phyloP scores from a whole-genome alignment of 495 filamentous ascomycete genomes.

The Aspergillus conjunctus region DNA sequence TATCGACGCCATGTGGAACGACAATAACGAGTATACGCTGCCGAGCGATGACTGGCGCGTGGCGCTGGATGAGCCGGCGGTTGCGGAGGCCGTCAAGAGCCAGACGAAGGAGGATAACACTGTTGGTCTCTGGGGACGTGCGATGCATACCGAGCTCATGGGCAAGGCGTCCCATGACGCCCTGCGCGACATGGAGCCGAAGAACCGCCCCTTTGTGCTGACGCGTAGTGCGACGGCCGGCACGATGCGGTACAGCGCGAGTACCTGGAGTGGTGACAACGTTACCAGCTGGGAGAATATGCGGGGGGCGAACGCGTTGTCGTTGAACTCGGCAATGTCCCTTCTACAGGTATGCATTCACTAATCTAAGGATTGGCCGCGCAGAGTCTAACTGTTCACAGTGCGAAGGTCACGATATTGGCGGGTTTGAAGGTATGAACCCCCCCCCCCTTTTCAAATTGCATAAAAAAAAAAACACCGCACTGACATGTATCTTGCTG shows the following conservation, averaged over 20 bases:
- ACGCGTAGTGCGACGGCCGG: constrained; percentile 69
- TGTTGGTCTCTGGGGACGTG: constrained; percentile 65
- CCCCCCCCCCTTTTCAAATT: neutral
- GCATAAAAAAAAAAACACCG: neutral
- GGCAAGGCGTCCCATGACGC: constrained; percentile 68
- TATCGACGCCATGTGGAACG: constrained; percentile 75
- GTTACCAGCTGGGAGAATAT: constrained; percentile 67
- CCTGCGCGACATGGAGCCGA: constrained; percentile 54
- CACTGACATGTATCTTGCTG: constrained; percentile 3
- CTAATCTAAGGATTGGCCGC: neutral
- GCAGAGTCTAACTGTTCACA: constrained; percentile 25
- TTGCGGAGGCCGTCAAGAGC: constrained; percentile 36
- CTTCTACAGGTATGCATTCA: constrained; percentile 42
- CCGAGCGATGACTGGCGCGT: constrained; percentile 64
- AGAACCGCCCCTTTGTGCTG: constrained; percentile 62
- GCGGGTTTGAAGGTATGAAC: constrained; percentile 60
- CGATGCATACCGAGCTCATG: constrained; percentile 65
- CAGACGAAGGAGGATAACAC: constrained; percentile 27
- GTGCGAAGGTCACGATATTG: constrained; percentile 71
- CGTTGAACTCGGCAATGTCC: constrained; percentile 66
- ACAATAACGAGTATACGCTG: constrained; percentile 74
- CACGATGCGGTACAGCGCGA: constrained; percentile 65
- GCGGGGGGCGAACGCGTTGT: constrained; percentile 66
- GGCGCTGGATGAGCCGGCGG: constrained; percentile 50
- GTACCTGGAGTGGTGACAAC: constrained; percentile 70